These are phyloP conservation scores for Patellifolia procumbens DNA, from an alignment of 179 eudicot species.

Conservation along the genomic window DNA sequence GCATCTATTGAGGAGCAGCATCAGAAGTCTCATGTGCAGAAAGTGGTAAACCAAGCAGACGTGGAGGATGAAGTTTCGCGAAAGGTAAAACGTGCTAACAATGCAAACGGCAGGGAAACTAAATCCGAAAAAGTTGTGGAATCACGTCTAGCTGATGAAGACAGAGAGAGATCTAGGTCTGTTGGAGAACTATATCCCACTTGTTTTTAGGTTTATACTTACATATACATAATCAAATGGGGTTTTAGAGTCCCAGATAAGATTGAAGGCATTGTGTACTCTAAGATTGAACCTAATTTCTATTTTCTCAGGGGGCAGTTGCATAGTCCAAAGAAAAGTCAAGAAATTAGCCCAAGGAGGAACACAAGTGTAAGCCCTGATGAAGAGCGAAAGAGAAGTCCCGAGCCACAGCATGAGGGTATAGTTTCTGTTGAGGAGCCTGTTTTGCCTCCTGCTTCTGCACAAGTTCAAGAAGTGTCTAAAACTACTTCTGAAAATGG, in stretches of 20 bases:
- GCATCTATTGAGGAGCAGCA: slow-evolving; percentile 34
- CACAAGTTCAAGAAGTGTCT: slow-evolving; percentile 40
- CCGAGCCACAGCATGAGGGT: slow-evolving; percentile 24
- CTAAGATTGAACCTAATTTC: neutral
- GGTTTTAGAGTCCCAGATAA: neutral
- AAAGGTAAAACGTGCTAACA: slow-evolving; percentile 34
- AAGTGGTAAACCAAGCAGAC: slow-evolving; percentile 31
- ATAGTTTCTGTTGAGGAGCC: slow-evolving; percentile 35
- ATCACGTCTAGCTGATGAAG: slow-evolving; percentile 35
- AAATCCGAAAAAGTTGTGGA: slow-evolving; percentile 36
- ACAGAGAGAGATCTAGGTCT: slow-evolving; percentile 60
- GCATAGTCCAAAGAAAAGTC: slow-evolving; percentile 44
- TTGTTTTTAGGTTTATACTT: neutral
- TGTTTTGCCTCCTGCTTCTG: slow-evolving; percentile 45
- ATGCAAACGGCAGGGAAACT: slow-evolving; percentile 40
- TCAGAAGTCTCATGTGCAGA: slow-evolving; percentile 38
- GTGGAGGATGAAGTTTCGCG: slow-evolving; percentile 46
- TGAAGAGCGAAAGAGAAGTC: slow-evolving; percentile 25
- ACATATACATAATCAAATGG: neutral
- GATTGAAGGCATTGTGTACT: neutral
- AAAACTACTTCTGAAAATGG: slow-evolving; percentile 79
- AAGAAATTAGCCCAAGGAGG: slow-evolving; percentile 36
- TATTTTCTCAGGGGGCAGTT: slow-evolving; percentile 45
- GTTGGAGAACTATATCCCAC: slow-evolving; percentile 7
- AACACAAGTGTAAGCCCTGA: slow-evolving; percentile 49